Evolutionary conservation across 2,329 filamentous ascomycete genomes (phyloP), one percentile per base, ranked within the genome.

Genomic region (Ampelomyces quisqualis): DNA sequence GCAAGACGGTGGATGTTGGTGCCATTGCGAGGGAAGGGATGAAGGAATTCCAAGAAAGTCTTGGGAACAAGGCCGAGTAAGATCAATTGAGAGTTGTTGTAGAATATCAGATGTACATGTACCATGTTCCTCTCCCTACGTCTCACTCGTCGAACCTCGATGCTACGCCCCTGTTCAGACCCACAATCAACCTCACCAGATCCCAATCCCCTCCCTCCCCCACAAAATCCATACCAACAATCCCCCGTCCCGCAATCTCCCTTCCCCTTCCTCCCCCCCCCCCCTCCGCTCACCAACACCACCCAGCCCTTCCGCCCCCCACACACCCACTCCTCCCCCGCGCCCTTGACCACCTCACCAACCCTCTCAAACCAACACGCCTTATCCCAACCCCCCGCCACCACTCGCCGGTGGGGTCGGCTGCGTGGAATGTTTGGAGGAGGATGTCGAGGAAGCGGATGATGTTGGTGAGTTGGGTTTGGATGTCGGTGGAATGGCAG

Each of bases 361-460:
- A 98, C 88, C 60, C 81, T 85, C 68, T 95, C 90, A 0, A 93
- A 93, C 93, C 93, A 98, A 69, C 90, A 95, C 40, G 81, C 82
- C 1, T 85, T 76, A 52, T 88, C 90, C 83, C 91, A 97, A 73
- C n/a, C n/a, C n/a, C n/a, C n/a, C n/a, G n/a, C n/a, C n/a, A n/a
- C n/a, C n/a, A n/a, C n/a, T n/a, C n/a, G n/a, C n/a, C 93, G 43
- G 79, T 82, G 0, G 88, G 86, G 65, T 96, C 85, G 18, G 77
- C 72, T 20, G 86, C 78, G 10, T 97, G 78, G 69, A 96, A 97
- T 13, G 82, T 81, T 56, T 86, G 84, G 1, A 96, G 86, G 36
- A 93, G 84, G 48, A 98, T 81, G 65, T 98, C 93, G 53, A 98
- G 83, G 75, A 96, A 97, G 36, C 93, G 88, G 31, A 97, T 86